phyloP scores from a whole-genome alignment of 768 basidiomycete species.

The Podaxis mareebaensis region DNA sequence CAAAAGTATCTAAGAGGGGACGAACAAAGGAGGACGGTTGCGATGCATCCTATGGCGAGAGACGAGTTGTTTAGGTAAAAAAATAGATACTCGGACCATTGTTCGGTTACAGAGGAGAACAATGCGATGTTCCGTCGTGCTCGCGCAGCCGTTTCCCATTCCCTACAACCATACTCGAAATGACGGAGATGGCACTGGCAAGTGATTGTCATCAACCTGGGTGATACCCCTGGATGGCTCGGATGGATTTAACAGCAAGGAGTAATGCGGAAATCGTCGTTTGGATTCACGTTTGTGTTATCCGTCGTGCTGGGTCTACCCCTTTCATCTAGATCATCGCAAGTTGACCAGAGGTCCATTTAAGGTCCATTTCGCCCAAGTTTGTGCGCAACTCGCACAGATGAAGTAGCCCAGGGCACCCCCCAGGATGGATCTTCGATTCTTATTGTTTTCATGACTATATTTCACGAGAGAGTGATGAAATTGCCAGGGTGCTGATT shows the following conservation, averaged over 20 bases:
- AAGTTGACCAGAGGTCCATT: background rate
- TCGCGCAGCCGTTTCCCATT: no score
- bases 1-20: no score
- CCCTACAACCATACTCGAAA: no score
- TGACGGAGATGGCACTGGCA: no score
- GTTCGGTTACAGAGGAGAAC: no score
- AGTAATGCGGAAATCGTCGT: background rate
- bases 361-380: background rate
- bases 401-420: background rate
- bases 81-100: no score
- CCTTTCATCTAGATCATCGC: constrained; percentile 1
- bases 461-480: background rate
- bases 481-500: no score
- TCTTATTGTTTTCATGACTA: background rate
- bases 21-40: no score
- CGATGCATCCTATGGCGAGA: no score
- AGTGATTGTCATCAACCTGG: background rate
- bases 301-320: background rate
- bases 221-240: background rate
- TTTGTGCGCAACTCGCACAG: background rate
- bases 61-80: no score
- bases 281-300: background rate
- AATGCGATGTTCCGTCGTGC: no score
- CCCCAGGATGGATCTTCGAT: background rate
- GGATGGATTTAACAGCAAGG: background rate